Conservation (phyloP, 768 basidiomycete species). For the Strobilomyces confusus region DNA sequence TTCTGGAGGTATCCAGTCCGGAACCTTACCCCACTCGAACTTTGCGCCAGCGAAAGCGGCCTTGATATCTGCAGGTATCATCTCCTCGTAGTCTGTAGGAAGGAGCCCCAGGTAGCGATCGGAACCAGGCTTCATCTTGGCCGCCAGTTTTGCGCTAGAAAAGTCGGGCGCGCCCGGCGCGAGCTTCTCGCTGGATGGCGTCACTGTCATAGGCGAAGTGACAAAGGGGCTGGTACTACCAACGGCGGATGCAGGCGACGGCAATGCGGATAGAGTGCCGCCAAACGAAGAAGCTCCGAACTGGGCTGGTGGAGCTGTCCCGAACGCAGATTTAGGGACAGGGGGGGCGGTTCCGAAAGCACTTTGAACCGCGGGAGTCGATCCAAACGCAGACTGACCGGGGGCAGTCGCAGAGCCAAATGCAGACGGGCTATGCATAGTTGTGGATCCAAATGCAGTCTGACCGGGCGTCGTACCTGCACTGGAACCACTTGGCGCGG, state of each 20-base stretch:
- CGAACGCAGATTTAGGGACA: conserved; percentile 17
- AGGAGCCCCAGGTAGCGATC: conserved; percentile 56
- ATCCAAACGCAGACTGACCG: conserved; percentile 22
- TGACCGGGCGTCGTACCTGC: conserved; percentile 11
- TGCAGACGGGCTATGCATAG: conserved; percentile 13
- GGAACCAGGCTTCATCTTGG: conserved; percentile 40
- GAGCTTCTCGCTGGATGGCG: conserved; percentile 20
- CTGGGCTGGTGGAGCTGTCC: conserved; percentile 15
- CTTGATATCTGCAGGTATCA: conserved; percentile 47
- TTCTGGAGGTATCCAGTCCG: conserved; percentile 70
- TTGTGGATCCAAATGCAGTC: conserved; percentile 17
- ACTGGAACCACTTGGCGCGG: conserved; percentile 3
- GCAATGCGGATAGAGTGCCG: conserved; percentile 13
- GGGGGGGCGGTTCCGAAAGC: conserved; percentile 13
- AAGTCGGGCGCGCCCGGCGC: conserved; percentile 32
- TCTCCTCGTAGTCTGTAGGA: conserved; percentile 54
- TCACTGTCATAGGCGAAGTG: conserved; percentile 23
- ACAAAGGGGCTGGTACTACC: conserved; percentile 23
- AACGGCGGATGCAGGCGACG: conserved; percentile 22
- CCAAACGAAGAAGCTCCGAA: conserved; percentile 27
- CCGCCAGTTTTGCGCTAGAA: conserved; percentile 26
- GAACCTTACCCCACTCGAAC: conserved; percentile 69
- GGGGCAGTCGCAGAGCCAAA: conserved; percentile 15
- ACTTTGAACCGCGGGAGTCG: conserved; percentile 15
- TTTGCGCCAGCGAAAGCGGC: conserved; percentile 51